Evolutionary conservation across 129 eudicot species (phyloP), one percentile per base, ranked within the genome.

Genomic region (Saussurea involucrata): DNA sequence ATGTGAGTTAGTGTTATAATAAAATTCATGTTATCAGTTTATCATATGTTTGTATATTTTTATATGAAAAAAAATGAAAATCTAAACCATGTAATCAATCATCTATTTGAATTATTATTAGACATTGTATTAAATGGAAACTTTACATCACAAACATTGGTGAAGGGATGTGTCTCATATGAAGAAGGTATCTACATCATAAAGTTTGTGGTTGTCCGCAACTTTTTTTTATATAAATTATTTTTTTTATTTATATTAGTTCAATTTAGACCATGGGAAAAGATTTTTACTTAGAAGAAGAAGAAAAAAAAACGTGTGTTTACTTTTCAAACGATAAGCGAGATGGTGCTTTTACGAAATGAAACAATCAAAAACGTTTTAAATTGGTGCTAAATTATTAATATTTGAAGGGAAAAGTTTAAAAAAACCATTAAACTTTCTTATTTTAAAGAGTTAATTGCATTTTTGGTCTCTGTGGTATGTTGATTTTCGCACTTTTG

Each of bases 141-240:
- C 66, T 73, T 73, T 73, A 57, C 77, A 31, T 73, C 68, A 31
- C 57, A 58, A 58, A 31, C 77, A 18, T 32, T 73, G 36, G 24
- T 46, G 64, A 17, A 21, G 77, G 18, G 32, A 31, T 31, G 12
- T 57, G 77, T 73, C 68, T 73, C 65, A 20, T 73, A 58, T 73
- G 68, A 73, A 58, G 68, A 73, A 58, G 53, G 44, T 21, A 69
- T 73, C 55, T 12, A 32, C 55, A 73, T 57, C 18, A 73, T 33
- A 12, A 58, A 21, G 8, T 58, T 73, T 73, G 77, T 33, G 36
- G 57, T 73, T 73, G 77, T 57, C 77, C 57, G 69, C 46, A 34
- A 73, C 6, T 18, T 32, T 58, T 13, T 65, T 13, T 15, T 3
- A 1, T 13, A 8, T 15, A 49, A 49, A 5, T 53, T 53, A 53